Evolutionary conservation across 495 filamentous ascomycete genomes (phyloP), one percentile per base, ranked within the genome.

Genomic region (Penicillium lagena): DNA sequence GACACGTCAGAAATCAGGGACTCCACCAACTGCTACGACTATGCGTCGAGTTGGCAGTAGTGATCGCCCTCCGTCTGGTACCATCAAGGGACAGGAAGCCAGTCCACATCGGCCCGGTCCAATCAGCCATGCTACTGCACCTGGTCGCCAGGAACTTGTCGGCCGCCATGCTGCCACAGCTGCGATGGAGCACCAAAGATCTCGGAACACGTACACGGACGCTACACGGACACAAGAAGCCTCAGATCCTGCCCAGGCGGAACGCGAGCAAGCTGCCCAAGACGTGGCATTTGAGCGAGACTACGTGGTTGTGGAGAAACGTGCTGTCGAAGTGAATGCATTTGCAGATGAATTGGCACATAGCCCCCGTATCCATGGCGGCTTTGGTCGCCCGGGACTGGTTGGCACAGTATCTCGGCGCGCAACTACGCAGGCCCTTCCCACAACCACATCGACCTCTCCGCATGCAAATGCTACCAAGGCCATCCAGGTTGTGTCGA

Each of bases 271-370:
- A 45, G 86, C 86, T 14, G 89, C 85, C 9, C 88, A 95, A 52
- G 90, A 94, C 43, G 80, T 93, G 6, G 87, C 86, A 1, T 87
- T 94, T 58, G 89, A 94, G 57, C 75, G 90, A 50, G 93, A 96
- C 52, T 98, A 96, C 51, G 91, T 98, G 30, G 67, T 98, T 12
- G 87, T 98, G 13, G 94, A 98, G 64, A 97, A 96, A 70, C 83
- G 83, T 40, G 83, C 85, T 7, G 90, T 97, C 4, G 89, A 96
- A 62, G 91, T 97, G 27, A 96, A 98, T 67, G 91, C 93, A 4
- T 88, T 98, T 58, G 93, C 93, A 8, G 93, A 98, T 59, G 90
- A 97, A 62, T 68, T 98, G 50, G 89, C 87, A 12, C 81, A 88
- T 37, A 88, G 86, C 46, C 83, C 83, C 29, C 71, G 74, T 33